Conservation (phyloP, 441 rosid species). For the Flueggea neowawraea region DNA sequence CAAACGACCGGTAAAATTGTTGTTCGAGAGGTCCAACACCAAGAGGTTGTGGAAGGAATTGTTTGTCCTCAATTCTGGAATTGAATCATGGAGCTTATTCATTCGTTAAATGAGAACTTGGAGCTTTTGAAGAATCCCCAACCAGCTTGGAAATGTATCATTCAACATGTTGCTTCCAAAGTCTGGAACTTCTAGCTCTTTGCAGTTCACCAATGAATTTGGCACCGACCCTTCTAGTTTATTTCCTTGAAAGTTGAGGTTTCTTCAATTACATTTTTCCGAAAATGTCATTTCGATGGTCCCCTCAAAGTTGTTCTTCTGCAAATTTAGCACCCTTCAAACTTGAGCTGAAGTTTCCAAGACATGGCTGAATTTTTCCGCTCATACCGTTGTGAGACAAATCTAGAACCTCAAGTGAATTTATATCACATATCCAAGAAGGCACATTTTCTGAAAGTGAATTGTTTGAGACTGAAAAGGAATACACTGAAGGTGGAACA, state of each 20-base stretch:
- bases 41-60: neutral
- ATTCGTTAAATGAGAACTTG: neutral
- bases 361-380: conserved; percentile 9
- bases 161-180: neutral
- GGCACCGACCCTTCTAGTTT: conserved; percentile 7
- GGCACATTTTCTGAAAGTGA: neutral
- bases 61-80: neutral
- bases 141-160: neutral
- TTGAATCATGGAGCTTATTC: neutral
- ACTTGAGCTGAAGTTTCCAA: neutral
- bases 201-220: neutral
- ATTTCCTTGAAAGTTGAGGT: conserved; percentile 6
- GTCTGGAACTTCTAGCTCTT: neutral
- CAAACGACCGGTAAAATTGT: conserved; percentile 1
- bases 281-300: neutral
- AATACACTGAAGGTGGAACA: neutral
- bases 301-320: neutral
- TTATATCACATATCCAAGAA: neutral
- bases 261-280: neutral
- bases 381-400: conserved; percentile 9
- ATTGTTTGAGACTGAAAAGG: neutral
- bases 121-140: neutral
- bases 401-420: neutral
- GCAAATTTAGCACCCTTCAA: neutral
- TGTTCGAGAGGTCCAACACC: conserved; percentile 1